A percentile compares a stretch with the other conserved stretches of the same genome.
These are phyloP conservation scores for Aureobasidium sp. DNA, from an alignment of 2,329 filamentous ascomycete species.

Conservation along the genomic window DNA sequence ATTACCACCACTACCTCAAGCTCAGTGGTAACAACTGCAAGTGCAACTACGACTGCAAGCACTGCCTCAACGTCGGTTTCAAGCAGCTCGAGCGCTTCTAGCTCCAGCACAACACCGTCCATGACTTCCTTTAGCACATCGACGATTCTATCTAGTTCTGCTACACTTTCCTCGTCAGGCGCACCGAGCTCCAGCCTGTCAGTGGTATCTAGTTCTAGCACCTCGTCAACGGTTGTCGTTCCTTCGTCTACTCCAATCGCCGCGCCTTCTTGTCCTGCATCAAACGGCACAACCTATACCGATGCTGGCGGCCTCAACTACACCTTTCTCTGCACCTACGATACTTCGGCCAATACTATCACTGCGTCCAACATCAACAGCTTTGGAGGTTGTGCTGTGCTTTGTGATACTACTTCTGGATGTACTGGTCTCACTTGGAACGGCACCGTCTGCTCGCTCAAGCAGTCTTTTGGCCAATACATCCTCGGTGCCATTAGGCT, in stretches of 20 bases:
- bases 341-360: background rate
- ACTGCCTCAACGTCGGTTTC: background rate
- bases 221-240: background rate
- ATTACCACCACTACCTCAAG: background rate
- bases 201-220: background rate
- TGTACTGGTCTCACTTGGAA: conserved; percentile 4
- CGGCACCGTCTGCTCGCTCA: background rate
- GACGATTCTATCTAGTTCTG: background rate
- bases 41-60: background rate
- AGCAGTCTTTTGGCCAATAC: conserved; percentile 6
- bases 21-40: background rate
- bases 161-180: background rate
- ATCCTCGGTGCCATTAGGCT: background rate
- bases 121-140: conserved; percentile 1
- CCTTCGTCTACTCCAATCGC: background rate
- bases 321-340: background rate
- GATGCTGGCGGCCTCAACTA: conserved; percentile 9
- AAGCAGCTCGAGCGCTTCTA: background rate
- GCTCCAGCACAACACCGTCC: background rate
- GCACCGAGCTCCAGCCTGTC: background rate
- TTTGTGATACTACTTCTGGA: background rate
- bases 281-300: conserved; percentile 21
- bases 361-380: background rate
- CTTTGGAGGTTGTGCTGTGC: background rate
- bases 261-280: conserved; percentile 18